A percentile compares a stretch with the other conserved stretches of the same genome.
These are phyloP conservation scores for Diplodia intermedia DNA, from an alignment of 2,329 filamentous ascomycete genomes.

Conservation along the genomic window DNA sequence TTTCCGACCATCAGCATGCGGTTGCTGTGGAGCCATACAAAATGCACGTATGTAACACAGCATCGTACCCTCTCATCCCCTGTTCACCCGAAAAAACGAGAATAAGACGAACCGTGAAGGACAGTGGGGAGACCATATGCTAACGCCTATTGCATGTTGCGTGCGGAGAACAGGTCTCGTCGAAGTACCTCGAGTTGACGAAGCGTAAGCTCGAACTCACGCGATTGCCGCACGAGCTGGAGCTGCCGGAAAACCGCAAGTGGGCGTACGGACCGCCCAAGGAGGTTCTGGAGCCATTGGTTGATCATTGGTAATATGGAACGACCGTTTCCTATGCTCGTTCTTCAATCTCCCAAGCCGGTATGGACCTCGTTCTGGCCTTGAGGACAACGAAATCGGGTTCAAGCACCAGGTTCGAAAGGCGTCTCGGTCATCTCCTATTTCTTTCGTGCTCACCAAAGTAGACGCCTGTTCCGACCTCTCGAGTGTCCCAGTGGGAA, in stretches of 20 bases:
- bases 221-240: constrained; percentile 66
- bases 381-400: no score
- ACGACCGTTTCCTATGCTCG: background rate
- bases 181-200: constrained; percentile 71
- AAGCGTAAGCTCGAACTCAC: constrained; percentile 71
- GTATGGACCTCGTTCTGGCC: background rate
- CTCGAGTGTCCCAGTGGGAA: background rate
- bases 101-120: no score
- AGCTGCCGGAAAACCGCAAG: constrained; percentile 55
- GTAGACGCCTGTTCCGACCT: no score
- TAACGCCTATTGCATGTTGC: background rate
- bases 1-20: no score
- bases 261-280: constrained; percentile 66
- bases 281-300: constrained; percentile 65
- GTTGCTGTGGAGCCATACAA: constrained; percentile 55
- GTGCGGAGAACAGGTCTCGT: constrained; percentile 61
- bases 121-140: background rate
- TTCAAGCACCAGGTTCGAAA: no score
- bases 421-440: no score
- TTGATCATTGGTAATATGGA: constrained; percentile 64
- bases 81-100: no score
- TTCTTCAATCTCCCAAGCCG: no score
- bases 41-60: constrained; percentile 59
- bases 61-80: background rate
- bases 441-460: no score